Evolutionary conservation across 257 asterid species (phyloP).

Genomic region (Perilla frutescens): DNA sequence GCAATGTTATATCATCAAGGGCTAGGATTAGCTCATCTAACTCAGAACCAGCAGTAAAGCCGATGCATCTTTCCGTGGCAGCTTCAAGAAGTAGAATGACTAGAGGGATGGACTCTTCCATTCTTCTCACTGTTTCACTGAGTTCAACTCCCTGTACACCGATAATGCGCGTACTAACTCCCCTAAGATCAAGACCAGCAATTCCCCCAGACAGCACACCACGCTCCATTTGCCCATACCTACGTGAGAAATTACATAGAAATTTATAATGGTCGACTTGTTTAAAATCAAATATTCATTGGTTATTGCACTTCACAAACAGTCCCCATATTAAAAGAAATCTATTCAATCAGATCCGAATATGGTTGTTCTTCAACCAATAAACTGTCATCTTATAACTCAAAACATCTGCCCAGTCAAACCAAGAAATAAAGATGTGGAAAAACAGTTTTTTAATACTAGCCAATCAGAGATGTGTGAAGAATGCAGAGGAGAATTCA

Average conservation of each 20-base stretch:
- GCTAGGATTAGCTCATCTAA: conserved; percentile 87
- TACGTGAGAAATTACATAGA: conserved; percentile 40
- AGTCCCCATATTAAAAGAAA: neutral
- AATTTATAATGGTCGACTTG: neutral
- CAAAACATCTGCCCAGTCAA: conserved; percentile 26
- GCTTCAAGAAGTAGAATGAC: conserved; percentile 91
- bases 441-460: neutral
- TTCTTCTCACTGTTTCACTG: conserved; percentile 94
- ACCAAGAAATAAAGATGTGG: conserved; percentile 17
- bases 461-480: conserved; percentile 10
- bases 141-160: conserved; percentile 98
- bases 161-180: conserved; percentile 84
- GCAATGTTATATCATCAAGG: conserved; percentile 83
- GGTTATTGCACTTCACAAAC: conserved; percentile 10
- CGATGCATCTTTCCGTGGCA: conserved; percentile 95
- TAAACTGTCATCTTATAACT: conserved; percentile 20
- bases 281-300: conserved; percentile 11
- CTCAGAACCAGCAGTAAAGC: conserved; percentile 96
- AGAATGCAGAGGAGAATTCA: conserved; percentile 14
- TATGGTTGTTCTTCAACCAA: conserved; percentile 26
- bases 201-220: conserved; percentile 80
- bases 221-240: conserved; percentile 97
- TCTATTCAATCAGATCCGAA: conserved; percentile 12
- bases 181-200: conserved; percentile 90
- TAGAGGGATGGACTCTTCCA: conserved; percentile 96